Evolutionary conservation across 305 asterid genomes (phyloP), one percentile per base, ranked within the genome.

Genomic region (Fraxinus sp.): DNA sequence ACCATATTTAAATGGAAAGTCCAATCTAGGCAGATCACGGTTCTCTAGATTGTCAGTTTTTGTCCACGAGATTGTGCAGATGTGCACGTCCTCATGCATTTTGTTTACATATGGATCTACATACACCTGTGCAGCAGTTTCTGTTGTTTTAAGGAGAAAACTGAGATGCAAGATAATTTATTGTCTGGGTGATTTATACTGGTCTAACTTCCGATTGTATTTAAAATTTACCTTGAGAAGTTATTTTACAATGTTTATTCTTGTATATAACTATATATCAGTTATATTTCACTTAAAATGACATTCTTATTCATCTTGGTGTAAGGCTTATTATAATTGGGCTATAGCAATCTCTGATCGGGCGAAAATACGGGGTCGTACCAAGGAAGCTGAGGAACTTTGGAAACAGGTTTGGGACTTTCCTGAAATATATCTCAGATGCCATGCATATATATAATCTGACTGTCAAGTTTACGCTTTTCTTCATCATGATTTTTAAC

Each of bases 301-400:
- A 84, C 35, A 18, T 62, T 26, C 22, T 59, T 4, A 84, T 83
- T 49, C 24, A 36, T 37, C 77, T 74, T 70, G 74, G 20, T 6
- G 66, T 68, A 52, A 13, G 99, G 99, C 99, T 59, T 97, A 91
- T 84, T 97, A 97, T 85, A 97, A 97, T 75, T 97, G 98, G 98
- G 98, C 99, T 75, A 97, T 97, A 79, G 99, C 99, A 86, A 95
- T 97, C 88, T 97, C 99, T 75, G 99, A 97, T 86, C 91, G 98
- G 79, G 99, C 99, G 10, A 97, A 97, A 89, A 95, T 95, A 90
- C 94, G 98, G 75, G 99, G 99, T 77, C 98, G 98, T 87, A 97
- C 99, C 84, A 97, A 93, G 90, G 99, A 97, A 89, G 99, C 98
- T 64, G 99, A 97, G 92, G 99, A 97, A 86, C 91, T 95, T 73